Conservation (phyloP, 106 monocot genomes). For the Platanthera zijinensis region DNA sequence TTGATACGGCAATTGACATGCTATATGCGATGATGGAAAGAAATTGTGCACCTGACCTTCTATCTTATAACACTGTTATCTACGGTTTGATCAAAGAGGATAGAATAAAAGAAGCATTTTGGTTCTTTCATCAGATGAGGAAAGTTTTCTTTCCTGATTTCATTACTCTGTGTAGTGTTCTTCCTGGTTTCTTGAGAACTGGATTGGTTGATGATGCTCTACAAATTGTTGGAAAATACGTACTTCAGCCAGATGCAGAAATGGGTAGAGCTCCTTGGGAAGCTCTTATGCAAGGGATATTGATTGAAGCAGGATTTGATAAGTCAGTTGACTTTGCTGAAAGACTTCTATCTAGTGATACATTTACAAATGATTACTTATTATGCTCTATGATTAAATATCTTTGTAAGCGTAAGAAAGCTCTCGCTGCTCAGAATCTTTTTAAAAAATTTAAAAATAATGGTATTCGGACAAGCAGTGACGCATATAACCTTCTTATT, state of each 20-base stretch:
- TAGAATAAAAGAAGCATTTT: slow-evolving; percentile 56
- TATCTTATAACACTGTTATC: slow-evolving; percentile 82
- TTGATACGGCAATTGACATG: slow-evolving; percentile 48
- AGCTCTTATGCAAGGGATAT: slow-evolving; percentile 62
- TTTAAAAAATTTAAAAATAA: slow-evolving; percentile 55
- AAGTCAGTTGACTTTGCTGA: slow-evolving; percentile 52
- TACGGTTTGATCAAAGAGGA: slow-evolving; percentile 66
- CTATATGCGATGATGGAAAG: slow-evolving; percentile 59
- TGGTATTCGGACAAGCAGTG: slow-evolving; percentile 43
- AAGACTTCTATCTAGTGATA: slow-evolving; percentile 21
- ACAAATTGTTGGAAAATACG: slow-evolving; percentile 28
- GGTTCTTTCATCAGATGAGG: slow-evolving; percentile 86
- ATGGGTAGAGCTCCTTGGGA: slow-evolving; percentile 54
- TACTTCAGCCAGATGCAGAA: slow-evolving; percentile 21
- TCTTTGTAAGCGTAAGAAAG: slow-evolving; percentile 61
- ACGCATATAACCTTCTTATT: slow-evolving; percentile 69
- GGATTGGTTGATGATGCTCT: slow-evolving; percentile 49
- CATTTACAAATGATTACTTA: slow-evolving; percentile 53
- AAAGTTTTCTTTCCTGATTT: slow-evolving; percentile 72
- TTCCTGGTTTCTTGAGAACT: slow-evolving; percentile 62
- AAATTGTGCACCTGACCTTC: slow-evolving; percentile 53
- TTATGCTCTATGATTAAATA: slow-evolving; percentile 49
- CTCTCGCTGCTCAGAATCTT: slow-evolving; percentile 44
- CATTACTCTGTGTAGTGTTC: slow-evolving; percentile 62
- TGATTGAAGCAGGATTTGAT: slow-evolving; percentile 48